Base-by-base conservation (phyloP, 2,329 filamentous ascomycete genomes). In the Rasamsonia emersonii region DNA sequence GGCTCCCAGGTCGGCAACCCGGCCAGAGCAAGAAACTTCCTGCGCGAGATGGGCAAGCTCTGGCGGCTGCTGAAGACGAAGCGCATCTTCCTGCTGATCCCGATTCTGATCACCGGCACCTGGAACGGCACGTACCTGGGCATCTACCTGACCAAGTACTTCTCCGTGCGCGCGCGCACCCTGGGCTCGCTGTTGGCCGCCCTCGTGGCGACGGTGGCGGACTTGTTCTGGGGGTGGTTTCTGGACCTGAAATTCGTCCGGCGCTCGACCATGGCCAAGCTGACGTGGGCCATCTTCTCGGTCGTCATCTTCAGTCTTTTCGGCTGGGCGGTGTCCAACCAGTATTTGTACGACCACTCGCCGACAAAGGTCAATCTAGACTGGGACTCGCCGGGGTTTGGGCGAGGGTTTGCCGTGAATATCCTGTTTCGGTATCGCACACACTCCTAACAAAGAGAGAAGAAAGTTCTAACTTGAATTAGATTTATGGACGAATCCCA, bases 101-200 rank as follows among this genome's bases (percentile, higher is more conserved):
- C 67, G 0, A 58, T 70, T 13, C 53, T 69, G 14, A 42, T 68
- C 0, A 62, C 64, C 0, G 66, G 66, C 41, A 62, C 65, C 37
- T 71, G 67, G 67, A 70, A 67, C 37, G 47, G 45, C 16, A 68
- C 65, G 0, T 71, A 71, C 19, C 48, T 67, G 11, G 65, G 67
- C 10, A 69, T 68, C 13, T 71, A 71, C 44, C 56, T 70, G n/a
- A 33, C 31, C 7, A 13, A 11, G 7, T 33, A 33, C 16, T 33
- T 33, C 24, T 19, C 31, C 14, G 31, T 33, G 3, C 24, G 18
- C 10, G 31, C 23, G 1, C 24, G 31, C 3, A 15, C 25, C 4
- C 10, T 33, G 2, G 21, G 23, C 3, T 23, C 18, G 2, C 28
- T 33, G 18, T 16, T 33, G 2, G 9, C 13, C 4, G 28, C 31